Percentiles rank a stretch among this genome's conserved stretches.
These are phyloP conservation scores for Blastomyces gilchristii DNA, from an alignment of 2,329 filamentous ascomycete species.

Conservation along the genomic window DNA sequence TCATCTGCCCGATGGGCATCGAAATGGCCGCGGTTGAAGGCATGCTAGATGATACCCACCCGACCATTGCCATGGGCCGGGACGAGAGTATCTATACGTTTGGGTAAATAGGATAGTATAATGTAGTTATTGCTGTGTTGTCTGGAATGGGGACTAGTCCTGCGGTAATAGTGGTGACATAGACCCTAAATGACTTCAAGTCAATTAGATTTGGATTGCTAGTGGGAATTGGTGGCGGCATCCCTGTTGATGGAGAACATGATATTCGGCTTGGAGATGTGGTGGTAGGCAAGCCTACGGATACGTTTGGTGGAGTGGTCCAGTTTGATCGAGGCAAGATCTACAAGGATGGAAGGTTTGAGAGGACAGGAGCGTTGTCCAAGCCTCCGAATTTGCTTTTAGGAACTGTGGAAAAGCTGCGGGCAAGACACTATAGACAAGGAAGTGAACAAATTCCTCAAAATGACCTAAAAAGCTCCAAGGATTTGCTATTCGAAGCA, in stretches of 20 bases:
- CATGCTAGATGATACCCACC: slow-evolving; percentile 15
- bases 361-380: neutral
- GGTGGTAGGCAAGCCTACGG: slow-evolving; percentile 13
- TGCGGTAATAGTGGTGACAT: slow-evolving; percentile 11
- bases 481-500: neutral
- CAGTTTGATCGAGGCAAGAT: slow-evolving; percentile 14
- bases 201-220: slow-evolving; percentile 14
- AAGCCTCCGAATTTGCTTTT: neutral
- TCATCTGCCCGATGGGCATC: slow-evolving; percentile 11
- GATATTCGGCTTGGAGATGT: slow-evolving; percentile 18
- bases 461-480: neutral
- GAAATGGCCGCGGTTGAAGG: slow-evolving; percentile 12
- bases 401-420: neutral
- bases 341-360: slow-evolving; percentile 3
- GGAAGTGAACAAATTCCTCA: neutral
- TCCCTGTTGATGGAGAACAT: slow-evolving; percentile 8
- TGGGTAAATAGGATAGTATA: slow-evolving; percentile 15
- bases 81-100: slow-evolving; percentile 14
- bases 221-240: slow-evolving; percentile 17
- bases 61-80: neutral
- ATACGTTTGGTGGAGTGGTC: slow-evolving; percentile 9
- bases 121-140: slow-evolving; percentile 16
- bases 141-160: slow-evolving; percentile 12
- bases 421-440: neutral
- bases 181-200: slow-evolving; percentile 14